Conservation (phyloP, 2,329 filamentous ascomycete species). For the Alternaria metachromatica region DNA sequence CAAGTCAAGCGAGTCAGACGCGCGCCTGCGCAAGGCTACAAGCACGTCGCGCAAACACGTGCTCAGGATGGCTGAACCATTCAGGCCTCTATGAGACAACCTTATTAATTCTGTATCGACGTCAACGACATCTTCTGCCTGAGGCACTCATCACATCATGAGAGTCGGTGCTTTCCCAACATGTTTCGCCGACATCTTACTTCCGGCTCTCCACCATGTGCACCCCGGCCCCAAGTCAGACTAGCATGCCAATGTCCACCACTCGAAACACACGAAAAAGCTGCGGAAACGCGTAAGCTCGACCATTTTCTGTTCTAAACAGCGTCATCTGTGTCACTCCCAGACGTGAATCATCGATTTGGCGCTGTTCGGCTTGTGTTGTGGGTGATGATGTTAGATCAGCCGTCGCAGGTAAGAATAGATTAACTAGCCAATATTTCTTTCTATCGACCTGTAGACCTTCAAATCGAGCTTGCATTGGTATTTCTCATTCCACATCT, state of each 20-base stretch:
- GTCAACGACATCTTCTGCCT: constrained; percentile 10
- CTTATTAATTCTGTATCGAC: not conserved
- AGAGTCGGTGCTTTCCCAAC: constrained; percentile 26
- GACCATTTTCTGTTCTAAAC: constrained; percentile 12
- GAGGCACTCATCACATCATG: not conserved
- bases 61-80: not conserved
- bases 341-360: constrained; percentile 7
- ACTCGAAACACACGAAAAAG: constrained; percentile 22
- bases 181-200: constrained; percentile 34
- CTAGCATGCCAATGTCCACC: constrained; percentile 17
- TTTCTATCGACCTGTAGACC: not conserved
- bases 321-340: constrained; percentile 23
- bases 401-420: constrained; percentile 5
- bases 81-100: not conserved
- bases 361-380: constrained; percentile 16
- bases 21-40: constrained; percentile 8
- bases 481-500: not conserved
- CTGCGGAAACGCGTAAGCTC: constrained; percentile 35
- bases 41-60: constrained; percentile 9
- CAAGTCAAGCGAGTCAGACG: not conserved
- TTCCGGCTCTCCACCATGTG: constrained; percentile 40
- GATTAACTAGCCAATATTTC: constrained; percentile 5
- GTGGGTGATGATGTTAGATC: constrained; percentile 1
- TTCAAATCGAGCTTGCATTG: not conserved
- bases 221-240: constrained; percentile 17